Evolutionary conservation across 1,139 yeast genomes (phyloP).

Genomic region (Saccharomyces pastorianus): DNA sequence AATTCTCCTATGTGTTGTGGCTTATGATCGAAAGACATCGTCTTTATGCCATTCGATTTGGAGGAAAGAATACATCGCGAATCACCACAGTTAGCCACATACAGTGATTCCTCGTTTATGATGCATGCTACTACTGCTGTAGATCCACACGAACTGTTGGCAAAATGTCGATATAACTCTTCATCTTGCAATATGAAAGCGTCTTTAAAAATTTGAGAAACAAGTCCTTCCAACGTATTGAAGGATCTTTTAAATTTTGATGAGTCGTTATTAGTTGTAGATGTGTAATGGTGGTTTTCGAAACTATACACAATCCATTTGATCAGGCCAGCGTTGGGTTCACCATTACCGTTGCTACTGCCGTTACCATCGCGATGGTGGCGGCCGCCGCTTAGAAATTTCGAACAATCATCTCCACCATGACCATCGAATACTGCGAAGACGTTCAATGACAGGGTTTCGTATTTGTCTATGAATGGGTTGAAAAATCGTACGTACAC

Average conservation of each 20-base stretch:
- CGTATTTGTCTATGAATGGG: constrained; percentile 24
- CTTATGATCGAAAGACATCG: constrained; percentile 66
- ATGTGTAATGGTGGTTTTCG: constrained; percentile 26
- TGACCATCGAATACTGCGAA: constrained; percentile 79
- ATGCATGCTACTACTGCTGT: constrained; percentile 56
- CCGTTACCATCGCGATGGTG: constrained; percentile 35
- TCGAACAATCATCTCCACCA: constrained; percentile 61
- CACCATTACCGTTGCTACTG: constrained; percentile 24
- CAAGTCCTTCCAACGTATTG: constrained; percentile 33
- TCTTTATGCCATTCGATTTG: constrained; percentile 39
- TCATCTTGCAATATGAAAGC: constrained; percentile 52
- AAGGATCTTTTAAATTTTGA: constrained; percentile 16
- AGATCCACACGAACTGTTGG: constrained; percentile 52
- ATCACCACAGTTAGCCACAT: constrained; percentile 69
- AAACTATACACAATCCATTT: constrained; percentile 27
- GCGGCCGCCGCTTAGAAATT: constrained; percentile 41
- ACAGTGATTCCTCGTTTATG: constrained; percentile 38
- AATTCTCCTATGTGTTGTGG: constrained; percentile 71
- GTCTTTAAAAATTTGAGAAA: constrained; percentile 39
- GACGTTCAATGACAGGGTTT: constrained; percentile 39
- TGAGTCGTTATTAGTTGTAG: constrained; percentile 4
- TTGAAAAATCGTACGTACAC: constrained; percentile 27
- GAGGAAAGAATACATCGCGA: constrained; percentile 56
- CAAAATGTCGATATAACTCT: constrained; percentile 39
- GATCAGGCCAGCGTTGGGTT: constrained; percentile 20